Evolutionary conservation across 73 alveolate genomes (phyloP).

Genomic region (Durusdinium trenchii): DNA sequence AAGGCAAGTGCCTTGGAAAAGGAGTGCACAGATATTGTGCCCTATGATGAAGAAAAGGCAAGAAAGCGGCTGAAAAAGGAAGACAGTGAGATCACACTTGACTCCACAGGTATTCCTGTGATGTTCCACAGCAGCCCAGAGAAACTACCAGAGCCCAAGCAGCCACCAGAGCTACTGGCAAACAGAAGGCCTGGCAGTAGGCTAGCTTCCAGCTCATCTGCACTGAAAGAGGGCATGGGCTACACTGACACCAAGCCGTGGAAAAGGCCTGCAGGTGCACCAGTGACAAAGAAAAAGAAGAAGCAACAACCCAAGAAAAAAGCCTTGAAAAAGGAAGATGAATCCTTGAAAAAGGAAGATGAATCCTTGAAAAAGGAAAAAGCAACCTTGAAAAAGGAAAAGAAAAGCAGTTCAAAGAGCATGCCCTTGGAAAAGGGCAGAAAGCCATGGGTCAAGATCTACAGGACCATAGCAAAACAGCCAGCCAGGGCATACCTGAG

Average conservation of each 20-base stretch:
- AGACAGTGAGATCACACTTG: not conserved
- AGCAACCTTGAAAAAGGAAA: not conserved
- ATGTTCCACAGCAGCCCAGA: not conserved
- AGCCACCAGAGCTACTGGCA: not conserved
- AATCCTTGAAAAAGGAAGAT: not conserved
- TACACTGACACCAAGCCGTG: not conserved
- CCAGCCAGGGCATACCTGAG: not conserved
- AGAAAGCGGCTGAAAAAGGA: not conserved
- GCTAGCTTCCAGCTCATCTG: not conserved
- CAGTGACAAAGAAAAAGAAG: not conserved
- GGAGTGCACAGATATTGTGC: too few species aligned
- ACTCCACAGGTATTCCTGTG: not conserved
- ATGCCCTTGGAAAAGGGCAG: constrained; percentile 23
- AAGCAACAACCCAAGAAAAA: too few species aligned
- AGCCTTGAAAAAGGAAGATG: not conserved
- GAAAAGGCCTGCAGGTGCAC: not conserved
- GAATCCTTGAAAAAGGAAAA: constrained; percentile 16
- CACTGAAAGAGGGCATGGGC: constrained; percentile 1
- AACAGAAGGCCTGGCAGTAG: not conserved
- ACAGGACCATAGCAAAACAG: not conserved
- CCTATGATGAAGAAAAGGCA: not conserved
- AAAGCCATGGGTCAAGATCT: not conserved
- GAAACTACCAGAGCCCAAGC: not conserved
- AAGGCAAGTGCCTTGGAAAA: not conserved
- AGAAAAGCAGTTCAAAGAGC: not conserved